Evolutionary conservation across 1,284 basidiomycete genomes (phyloP), one percentile per base, ranked within the genome.

Genomic region (Naganishia albida): DNA sequence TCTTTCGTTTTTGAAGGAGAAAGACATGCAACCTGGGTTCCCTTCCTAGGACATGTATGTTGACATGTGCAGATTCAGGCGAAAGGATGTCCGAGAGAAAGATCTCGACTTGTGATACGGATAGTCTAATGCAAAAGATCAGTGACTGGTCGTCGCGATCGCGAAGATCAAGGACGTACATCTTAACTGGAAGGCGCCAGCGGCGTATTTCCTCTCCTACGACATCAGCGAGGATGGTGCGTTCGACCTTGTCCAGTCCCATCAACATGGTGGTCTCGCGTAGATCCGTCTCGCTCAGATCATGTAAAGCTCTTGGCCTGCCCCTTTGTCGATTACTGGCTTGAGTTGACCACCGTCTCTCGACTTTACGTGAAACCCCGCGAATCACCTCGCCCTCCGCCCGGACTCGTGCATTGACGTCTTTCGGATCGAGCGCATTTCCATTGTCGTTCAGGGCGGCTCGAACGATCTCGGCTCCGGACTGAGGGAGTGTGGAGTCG

Each of bases 11-110:
- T 38, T 76, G 71, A 40, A 86, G 72, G 23, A 81, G 75, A 69
- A 87, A 86, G 4, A 87, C 73, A 10, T 81, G 77, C 12, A 88
- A 71, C 0, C 74, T 76, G 0, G 84, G 82, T 16, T 84, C 82
- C 12, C 83, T 78, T 1, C 73, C 71, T 25, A 76, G 74, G 16
- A 86, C 83, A 69, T 87, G 86, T 71, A 78, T 66, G 68, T 77
- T 78, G 66, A 77, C 65, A 26, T 66, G 66, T 23, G 73, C 68
- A 3, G 59, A 69, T 8, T 65, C 46, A 0, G 67, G 57, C 28
- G 67, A 72, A 39, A 71, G 55, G 39, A 74, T 72, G 39, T 78
- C 75, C 15, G 71, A 72, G 20, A 77, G 34, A 62, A 77, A 77
- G 18, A 72, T 72, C 7, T 70, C 56, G 49, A 75, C 72, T 77